Evolutionary conservation across 148 eudicot genomes (phyloP).

Genomic region (Mesembryanthemum crystallinum): DNA sequence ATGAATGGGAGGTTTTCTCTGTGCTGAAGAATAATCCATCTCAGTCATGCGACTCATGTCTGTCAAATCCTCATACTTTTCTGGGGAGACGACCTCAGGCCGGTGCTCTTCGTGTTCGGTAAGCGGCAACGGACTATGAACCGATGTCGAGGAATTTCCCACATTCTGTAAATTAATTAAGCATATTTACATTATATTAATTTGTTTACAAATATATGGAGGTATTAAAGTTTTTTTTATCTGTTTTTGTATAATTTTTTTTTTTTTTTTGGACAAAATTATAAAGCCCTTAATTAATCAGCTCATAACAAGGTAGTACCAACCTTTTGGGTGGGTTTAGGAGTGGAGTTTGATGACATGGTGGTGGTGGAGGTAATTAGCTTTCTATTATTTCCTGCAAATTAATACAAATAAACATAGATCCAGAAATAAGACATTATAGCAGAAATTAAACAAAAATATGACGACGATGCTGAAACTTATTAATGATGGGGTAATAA

Average conservation of each 20-base stretch:
- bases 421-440: no score
- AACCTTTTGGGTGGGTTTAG: slow-evolving; percentile 43
- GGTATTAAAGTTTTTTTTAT: not conserved
- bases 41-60: slow-evolving; percentile 46
- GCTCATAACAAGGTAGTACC: slow-evolving; percentile 18
- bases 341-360: slow-evolving; percentile 12
- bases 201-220: not conserved
- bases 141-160: not conserved
- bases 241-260: not conserved
- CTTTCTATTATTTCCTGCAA: slow-evolving; percentile 43
- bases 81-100: slow-evolving; percentile 3
- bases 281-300: not conserved
- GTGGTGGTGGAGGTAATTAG: slow-evolving; percentile 19
- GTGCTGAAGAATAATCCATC: slow-evolving; percentile 73
- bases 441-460: no score
- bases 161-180: slow-evolving; percentile 14
- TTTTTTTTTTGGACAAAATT: not conserved
- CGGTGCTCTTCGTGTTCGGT: no score
- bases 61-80: slow-evolving; percentile 28
- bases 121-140: not conserved
- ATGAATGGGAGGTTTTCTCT: slow-evolving; percentile 59
- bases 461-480: not conserved
- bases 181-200: not conserved
- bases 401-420: not conserved
- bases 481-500: no score